These are phyloP conservation scores for Eucalyptus lansdowneana DNA, from an alignment of 345 rosid genomes.

Conservation along the genomic window DNA sequence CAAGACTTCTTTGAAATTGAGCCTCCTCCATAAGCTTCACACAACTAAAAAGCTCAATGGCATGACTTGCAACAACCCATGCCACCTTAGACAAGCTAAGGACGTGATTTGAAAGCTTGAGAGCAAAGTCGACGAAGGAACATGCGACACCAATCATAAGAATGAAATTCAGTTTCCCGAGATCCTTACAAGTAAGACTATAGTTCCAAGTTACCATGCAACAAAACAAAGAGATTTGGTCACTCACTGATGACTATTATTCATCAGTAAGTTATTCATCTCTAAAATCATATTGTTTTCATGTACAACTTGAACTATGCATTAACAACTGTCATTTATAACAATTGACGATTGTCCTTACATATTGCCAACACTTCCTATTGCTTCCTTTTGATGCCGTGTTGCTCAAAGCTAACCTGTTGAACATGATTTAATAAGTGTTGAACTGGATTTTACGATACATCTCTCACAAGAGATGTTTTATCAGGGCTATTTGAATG, in stretches of 20 bases:
- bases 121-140: not conserved
- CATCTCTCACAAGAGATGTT: not conserved
- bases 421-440: not conserved
- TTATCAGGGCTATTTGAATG: not conserved
- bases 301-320: not conserved
- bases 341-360: not conserved
- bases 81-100: not conserved
- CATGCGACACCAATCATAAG: not conserved
- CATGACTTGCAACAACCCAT: not conserved
- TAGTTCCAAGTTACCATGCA: not conserved
- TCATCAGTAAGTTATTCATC: too few species aligned
- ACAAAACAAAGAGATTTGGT: not conserved
- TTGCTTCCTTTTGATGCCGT: accelerated
- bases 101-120: not conserved
- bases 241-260: too few species aligned
- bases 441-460: accelerated
- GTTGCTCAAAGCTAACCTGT: not conserved
- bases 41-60: not conserved
- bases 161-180: not conserved
- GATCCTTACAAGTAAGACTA: not conserved
- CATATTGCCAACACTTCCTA: accelerated
- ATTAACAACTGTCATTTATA: not conserved
- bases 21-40: not conserved
- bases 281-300: too few species aligned
- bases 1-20: not conserved